Evolutionary conservation across 1,139 yeast genomes (phyloP), one percentile per base, ranked within the genome.

Genomic region (Hemisphaericaspora subhashii): DNA sequence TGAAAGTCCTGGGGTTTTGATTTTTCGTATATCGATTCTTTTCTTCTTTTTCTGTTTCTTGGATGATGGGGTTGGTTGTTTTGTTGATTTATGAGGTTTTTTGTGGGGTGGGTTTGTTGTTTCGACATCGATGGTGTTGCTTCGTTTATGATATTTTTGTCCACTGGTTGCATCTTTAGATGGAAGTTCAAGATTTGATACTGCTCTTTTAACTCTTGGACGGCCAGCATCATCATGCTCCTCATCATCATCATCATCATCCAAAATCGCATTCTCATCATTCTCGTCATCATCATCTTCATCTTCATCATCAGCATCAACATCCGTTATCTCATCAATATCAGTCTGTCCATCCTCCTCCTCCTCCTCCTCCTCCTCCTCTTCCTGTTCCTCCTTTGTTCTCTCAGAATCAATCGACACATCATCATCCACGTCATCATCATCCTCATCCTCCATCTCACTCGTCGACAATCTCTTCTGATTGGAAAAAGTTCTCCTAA

Each of bases 71-170:
- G 26, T 32, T 30, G 18, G 26, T 6, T 23, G 32, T 12, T 8
- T 28, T 21, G 31, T 37, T 9, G 33, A 17, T 23, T 13, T 18
- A 13, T 22, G 17, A 15, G 31, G 14, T 34, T 25, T 13, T 30
- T n/a, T n/a, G n/a, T 36, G 26, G 28, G 31, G 21, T 18, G 8
- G 11, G n/a, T 41, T 35, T 12, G 50, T 39, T 23, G 25, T 37
- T 31, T 33, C 40, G 47, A 22, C 60, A 43, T 77, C 82, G 28
- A 74, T 48, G 0, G 83, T 78, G 43, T 69, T 68, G 3, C 81
- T 62, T 43, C 82, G 58, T 47, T 72, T 66, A 24, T 54, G 54
- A 35, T 55, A 59, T 41, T 64, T 68, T 33, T 53, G 48, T 3
- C 65, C 66, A 14, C 64, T 65, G n/a, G 68, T 58, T 20, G 56